Evolutionary conservation across 441 rosid genomes (phyloP), one percentile per base, ranked within the genome.

Genomic region (Theobroma grandiflorum): DNA sequence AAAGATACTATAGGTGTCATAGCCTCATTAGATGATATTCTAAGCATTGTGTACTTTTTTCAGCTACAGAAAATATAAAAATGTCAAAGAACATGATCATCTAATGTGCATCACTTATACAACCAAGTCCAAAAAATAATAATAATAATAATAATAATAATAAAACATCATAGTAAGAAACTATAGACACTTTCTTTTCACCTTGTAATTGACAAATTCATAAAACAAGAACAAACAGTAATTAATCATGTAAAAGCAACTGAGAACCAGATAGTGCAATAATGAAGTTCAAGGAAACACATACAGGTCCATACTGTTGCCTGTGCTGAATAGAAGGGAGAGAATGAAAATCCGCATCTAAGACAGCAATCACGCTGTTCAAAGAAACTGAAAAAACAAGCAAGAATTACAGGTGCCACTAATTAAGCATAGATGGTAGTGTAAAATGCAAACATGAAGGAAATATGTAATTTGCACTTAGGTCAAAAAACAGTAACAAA

Each of bases 311-410:
- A 90, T 94, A 97, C 80, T 91, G 98, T 83, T 97, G 98, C 81
- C 99, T 87, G 82, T 95, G 98, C 82, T 94, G 95, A 75, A 88
- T 88, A 52, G 99, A 93, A 84, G 99, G 97, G 75, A 95, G 98
- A 79, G 99, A 97, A 86, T 97, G 99, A 78, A 97, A 97, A 89
- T 97, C 99, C 76, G 97, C 98, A 89, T 97, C 99, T 94, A 97
- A 83, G 81, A 97, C 99, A 22, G 99, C 98, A 83, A 97, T 97
- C 83, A 97, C 98, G 79, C 98, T 95, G 90, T 94, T 92, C 79
- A 95, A 87, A 52, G 97, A 95, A 87, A 95, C 99, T 97, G 95
- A 76, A 87, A 91, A 71, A 87, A 62, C 72, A 80, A 26, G 31
- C 49, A 78, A 85, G 20, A 68, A 69, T n/a, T 62, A 73, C 57